Evolutionary conservation across 176 grass and related monocot genomes (phyloP).

Genomic region (Echinochloa phyllopogon): DNA sequence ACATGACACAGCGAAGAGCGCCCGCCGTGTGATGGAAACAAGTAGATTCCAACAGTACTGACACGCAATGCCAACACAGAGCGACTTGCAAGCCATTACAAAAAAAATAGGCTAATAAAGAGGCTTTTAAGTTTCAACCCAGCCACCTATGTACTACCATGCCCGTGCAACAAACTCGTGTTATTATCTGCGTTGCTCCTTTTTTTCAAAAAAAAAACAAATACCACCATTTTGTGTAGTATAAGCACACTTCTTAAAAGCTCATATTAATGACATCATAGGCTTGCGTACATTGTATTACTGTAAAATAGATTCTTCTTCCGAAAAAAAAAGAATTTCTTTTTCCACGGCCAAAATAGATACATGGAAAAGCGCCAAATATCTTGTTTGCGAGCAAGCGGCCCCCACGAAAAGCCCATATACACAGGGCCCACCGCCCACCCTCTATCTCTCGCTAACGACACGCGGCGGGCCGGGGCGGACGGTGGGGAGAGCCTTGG

Average conservation of each 20-base stretch:
- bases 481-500: neutral
- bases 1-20: too few relatives aligned
- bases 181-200: neutral
- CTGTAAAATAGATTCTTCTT: neutral
- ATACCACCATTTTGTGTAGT: neutral
- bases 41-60: neutral
- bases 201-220: too few relatives aligned
- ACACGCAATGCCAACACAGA: neutral
- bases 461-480: too few relatives aligned
- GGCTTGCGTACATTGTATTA: neutral
- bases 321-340: neutral
- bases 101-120: neutral
- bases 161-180: neutral
- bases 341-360: too few relatives aligned
- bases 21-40: too few relatives aligned
- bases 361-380: neutral
- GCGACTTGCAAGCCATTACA: neutral
- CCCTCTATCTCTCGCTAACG: too few relatives aligned
- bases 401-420: neutral
- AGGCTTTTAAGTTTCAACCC: neutral
- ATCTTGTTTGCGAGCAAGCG: neutral
- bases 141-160: neutral
- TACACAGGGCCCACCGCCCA: neutral
- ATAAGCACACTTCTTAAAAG: too few relatives aligned
- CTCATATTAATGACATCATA: too few relatives aligned